Percentiles rank a stretch among this genome's conserved stretches.
phyloP scores from a whole-genome alignment of 352 stramenopile species.

The Phytopythium aichiense region DNA sequence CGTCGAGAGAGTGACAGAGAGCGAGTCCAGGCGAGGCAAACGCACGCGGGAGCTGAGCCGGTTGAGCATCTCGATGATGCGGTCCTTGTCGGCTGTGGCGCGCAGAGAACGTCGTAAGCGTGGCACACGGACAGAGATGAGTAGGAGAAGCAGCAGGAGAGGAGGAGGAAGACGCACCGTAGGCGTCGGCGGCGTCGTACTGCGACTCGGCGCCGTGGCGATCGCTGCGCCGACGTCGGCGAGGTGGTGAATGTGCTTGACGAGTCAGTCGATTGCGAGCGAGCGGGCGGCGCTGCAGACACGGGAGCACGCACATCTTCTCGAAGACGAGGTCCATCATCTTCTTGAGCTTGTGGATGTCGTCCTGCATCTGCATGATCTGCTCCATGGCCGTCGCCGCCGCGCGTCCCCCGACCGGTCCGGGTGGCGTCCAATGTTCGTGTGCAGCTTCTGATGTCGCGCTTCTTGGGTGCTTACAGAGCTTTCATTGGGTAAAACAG shows the following conservation, averaged over 20 bases:
- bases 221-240: slow-evolving; percentile 21
- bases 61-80: slow-evolving; percentile 87
- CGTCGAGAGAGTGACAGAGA: neutral
- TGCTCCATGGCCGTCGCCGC: slow-evolving; percentile 60
- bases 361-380: slow-evolving; percentile 90
- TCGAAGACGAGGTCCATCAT: slow-evolving; percentile 87
- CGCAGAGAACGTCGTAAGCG: no score
- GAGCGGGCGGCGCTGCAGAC: no score
- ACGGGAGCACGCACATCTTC: slow-evolving; percentile 51
- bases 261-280: slow-evolving; percentile 3
- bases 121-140: no score
- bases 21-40: neutral
- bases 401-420: neutral
- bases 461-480: no score
- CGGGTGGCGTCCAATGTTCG: neutral
- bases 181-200: slow-evolving; percentile 76
- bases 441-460: no score
- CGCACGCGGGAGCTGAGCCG: slow-evolving; percentile 72
- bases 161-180: slow-evolving; percentile 30
- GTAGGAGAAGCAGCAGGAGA: neutral
- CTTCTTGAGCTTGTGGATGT: slow-evolving; percentile 91
- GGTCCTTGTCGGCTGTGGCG: slow-evolving; percentile 73
- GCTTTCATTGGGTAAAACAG: no score
- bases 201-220: slow-evolving; percentile 48
- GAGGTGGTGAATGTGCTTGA: neutral